These are phyloP conservation scores for Colletotrichum coccodes DNA, from an alignment of 2,329 filamentous ascomycete species.

Conservation along the genomic window DNA sequence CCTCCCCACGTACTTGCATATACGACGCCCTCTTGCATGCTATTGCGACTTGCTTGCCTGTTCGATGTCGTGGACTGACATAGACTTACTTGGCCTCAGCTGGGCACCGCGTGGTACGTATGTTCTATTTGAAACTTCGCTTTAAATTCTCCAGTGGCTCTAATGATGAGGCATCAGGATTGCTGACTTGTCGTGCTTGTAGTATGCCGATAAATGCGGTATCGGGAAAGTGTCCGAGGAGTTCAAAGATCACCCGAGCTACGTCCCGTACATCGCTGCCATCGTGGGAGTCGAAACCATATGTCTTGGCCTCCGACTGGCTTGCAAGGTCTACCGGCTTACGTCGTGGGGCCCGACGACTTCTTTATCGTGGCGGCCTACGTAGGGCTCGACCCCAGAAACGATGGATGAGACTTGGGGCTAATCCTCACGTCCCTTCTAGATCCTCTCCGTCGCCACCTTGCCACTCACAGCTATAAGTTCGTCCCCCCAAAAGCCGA, in stretches of 20 bases:
- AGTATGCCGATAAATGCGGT: not conserved
- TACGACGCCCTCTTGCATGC: not conserved
- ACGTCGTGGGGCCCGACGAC: not conserved
- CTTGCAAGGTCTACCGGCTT: not conserved
- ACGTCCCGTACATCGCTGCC: not conserved
- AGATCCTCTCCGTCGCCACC: not conserved
- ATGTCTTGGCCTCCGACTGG: not conserved
- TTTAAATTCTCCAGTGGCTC: too few species aligned
- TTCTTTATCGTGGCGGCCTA: not conserved
- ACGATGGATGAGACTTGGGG: not conserved
- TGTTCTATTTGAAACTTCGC: not conserved
- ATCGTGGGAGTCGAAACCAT: not conserved
- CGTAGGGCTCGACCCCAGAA: not conserved
- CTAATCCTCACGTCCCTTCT: not conserved
- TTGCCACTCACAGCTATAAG: not conserved
- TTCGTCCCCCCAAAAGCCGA: too few species aligned
- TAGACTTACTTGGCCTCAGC: not conserved
- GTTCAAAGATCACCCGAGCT: not conserved
- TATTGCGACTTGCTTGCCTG: not conserved
- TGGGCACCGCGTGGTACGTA: not conserved
- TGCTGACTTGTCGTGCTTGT: not conserved
- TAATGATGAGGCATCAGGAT: not conserved
- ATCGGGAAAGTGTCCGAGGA: not conserved
- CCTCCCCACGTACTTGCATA: not conserved
- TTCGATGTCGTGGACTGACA: not conserved